phyloP scores from a whole-genome alignment of 2,329 filamentous ascomycete genomes.

The Stenocarpella maydis region DNA sequence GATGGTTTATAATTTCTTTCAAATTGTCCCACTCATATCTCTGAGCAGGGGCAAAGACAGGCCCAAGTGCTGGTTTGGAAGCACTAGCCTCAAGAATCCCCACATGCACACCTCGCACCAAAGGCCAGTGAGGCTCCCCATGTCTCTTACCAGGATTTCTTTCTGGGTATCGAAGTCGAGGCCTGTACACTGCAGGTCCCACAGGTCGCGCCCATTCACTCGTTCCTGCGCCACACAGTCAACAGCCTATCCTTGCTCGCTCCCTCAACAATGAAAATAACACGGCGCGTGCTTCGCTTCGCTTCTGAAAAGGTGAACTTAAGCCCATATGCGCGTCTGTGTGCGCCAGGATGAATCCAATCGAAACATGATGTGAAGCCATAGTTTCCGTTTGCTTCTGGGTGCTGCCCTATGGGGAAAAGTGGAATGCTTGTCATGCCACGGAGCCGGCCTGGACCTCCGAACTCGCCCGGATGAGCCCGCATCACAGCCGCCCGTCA shows the following conservation, averaged over 20 bases:
- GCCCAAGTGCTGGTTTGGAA: neutral
- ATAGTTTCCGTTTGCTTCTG: neutral
- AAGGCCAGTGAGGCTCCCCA: neutral
- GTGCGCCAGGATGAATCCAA: too few relatives aligned
- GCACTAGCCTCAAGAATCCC: neutral
- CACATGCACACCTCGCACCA: neutral
- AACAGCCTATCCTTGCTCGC: neutral
- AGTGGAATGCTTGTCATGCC: neutral
- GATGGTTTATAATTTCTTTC: too few relatives aligned
- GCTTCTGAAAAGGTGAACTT: neutral
- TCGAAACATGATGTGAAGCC: neutral
- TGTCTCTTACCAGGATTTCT: neutral
- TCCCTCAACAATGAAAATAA: neutral
- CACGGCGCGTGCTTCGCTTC: conserved; percentile 1
- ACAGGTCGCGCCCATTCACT: neutral
- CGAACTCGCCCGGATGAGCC: neutral
- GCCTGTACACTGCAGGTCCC: neutral
- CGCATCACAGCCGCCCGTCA: neutral
- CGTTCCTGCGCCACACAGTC: neutral
- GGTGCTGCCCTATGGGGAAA: neutral
- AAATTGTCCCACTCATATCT: neutral
- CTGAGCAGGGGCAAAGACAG: neutral
- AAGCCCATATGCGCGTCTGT: neutral
- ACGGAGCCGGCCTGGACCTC: neutral
- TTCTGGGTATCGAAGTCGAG: neutral